Base-by-base conservation (phyloP, 345 rosid species). In the Geranium rotundifolium region DNA sequence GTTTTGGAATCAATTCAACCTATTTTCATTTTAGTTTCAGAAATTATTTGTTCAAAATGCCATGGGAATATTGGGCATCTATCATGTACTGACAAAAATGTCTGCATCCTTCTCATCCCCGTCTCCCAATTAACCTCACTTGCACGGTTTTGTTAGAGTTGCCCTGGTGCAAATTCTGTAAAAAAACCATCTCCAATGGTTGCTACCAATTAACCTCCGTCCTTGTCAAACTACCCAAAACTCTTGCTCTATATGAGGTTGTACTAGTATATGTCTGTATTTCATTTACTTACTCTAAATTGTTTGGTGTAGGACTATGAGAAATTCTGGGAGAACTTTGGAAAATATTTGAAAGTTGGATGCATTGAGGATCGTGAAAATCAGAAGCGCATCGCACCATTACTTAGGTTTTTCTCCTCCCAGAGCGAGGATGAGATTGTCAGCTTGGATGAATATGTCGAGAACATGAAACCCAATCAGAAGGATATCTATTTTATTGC, bases 281-380 rank as follows among this genome's bases (percentile, higher is more conserved):
- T 17, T 50, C 19, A 64, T 23, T 30, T 19, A 23, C 58, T 17
- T 39, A 46, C 52, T 9, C 52, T 46, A 1, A 7, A 46, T 46
- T 27, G 69, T 61, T 31, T 57, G 59, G 68, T 78, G 67, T 68
- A 93, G 99, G 99, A 93, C 72, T 93, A 93, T 78, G 96, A 88
- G 74, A 86, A 76, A 65, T 93, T 90, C 70, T 93, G 97, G 99
- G 97, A 93, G 5, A 88, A 86, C 74, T 93, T 68, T 71, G 96
- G 99, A 62, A 93, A 90, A 77, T 69, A 80, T 64, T 50, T 93
- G 77, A 93, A 93, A 79, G 52, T 93, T 64, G 99, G 99, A 7
- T 93, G 99, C 79, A 75, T 93, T 39, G 99, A 93, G 66, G 99
- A 93, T 70, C 95, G 95, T 18, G 99, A 93, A 63, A 93, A 93